Percentiles rank a stretch among this genome's conserved stretches.
These are phyloP conservation scores for Ceratonia siliqua DNA, from an alignment of 306 rosid species.

Conservation along the genomic window DNA sequence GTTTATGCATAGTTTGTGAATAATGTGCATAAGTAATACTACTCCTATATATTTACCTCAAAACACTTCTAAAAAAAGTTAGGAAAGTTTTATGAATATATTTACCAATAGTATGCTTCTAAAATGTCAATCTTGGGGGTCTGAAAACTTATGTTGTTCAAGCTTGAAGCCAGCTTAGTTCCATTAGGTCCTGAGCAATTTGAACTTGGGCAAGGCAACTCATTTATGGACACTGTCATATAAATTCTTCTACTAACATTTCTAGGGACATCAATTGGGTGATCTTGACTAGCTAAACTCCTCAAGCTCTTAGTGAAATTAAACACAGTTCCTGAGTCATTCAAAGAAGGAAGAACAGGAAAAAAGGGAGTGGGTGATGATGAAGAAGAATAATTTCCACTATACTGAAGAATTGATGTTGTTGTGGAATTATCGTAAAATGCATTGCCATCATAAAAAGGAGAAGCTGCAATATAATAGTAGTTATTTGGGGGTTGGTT, in stretches of 20 bases:
- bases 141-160: slow-evolving; percentile 44
- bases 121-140: slow-evolving; percentile 27
- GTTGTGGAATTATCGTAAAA: slow-evolving; percentile 18
- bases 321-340: slow-evolving; percentile 9
- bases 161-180: slow-evolving; percentile 28
- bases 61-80: too few relatives aligned
- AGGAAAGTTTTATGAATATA: neutral
- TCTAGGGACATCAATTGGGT: slow-evolving; percentile 36
- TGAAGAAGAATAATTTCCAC: slow-evolving; percentile 19
- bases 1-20: too few relatives aligned
- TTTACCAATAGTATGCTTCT: slow-evolving; percentile 45
- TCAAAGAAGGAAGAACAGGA: slow-evolving; percentile 30
- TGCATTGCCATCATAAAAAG: slow-evolving; percentile 21
- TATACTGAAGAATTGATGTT: slow-evolving; percentile 35
- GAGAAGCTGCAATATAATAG: slow-evolving; percentile 40
- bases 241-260: slow-evolving; percentile 23
- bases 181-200: slow-evolving; percentile 33
- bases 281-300: slow-evolving; percentile 39
- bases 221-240: slow-evolving; percentile 38
- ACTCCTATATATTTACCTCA: too few relatives aligned
- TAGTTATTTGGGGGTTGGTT: slow-evolving; percentile 20
- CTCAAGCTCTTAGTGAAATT: slow-evolving; percentile 20
- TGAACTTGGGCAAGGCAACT: slow-evolving; percentile 26
- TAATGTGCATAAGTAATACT: too few relatives aligned
- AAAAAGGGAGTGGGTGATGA: slow-evolving; percentile 15